Evolutionary conservation across 345 rosid genomes (phyloP), one percentile per base, ranked within the genome.

Genomic region (Excoecaria cochinchinensis): DNA sequence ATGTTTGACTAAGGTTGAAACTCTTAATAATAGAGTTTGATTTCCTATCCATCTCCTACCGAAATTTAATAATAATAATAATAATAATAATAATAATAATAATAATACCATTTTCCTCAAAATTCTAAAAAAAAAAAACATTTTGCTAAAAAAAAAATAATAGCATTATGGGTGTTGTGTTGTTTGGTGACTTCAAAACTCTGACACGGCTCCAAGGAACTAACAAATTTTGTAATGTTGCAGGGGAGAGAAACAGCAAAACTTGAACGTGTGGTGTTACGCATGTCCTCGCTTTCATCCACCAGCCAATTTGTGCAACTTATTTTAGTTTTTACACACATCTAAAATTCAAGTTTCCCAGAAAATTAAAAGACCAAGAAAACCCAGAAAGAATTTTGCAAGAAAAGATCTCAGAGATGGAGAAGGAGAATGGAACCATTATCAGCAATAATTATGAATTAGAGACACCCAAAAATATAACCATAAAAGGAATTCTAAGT

Each of bases 401-500:
- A 8, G 74, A 69, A 8, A 8, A 40, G 48, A 3, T 17, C 6
- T 0, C 16, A 76, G 79, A 78, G 65, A 81, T 78, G 81, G 85
- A 78, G 77, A 80, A 82, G 85, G 85, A 80, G 80, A 78, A 75
- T 67, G 84, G 84, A 67, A 75, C 39, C 21, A 25, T 71, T 48
- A 81, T 44, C 48, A 4, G 48, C 48, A 8, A 77, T 74, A 16
- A 50, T 42, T n/a, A 78, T 42, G 85, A 81, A 72, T 69, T 69
- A 60, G 89, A 86, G 57, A 68, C 84, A 22, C 72, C 79, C 62
- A 83, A 82, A 22, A 81, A 86, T 57, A 89, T 94, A 8, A 90
- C 93, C 40, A 92, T 94, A 25, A 92, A 94, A 80, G 98, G 98
- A 13, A 92, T 87, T 70, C 79, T 92, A 38, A 85, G 94, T 79